Base-by-base conservation (phyloP, 192 early-diverging fungal genomes). In the Haplosporangium gracile region DNA sequence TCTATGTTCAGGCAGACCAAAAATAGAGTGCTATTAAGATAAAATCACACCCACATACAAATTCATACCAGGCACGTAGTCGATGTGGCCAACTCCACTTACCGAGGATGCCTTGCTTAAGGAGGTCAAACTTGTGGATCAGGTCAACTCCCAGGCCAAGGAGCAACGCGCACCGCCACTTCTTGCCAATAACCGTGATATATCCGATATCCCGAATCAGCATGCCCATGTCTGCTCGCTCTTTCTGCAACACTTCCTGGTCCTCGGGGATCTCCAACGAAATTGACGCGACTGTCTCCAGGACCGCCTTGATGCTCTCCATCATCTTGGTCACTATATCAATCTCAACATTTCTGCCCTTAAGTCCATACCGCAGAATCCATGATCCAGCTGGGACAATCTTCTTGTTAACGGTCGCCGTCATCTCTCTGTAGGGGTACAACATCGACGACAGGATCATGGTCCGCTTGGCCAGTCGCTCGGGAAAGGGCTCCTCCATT, bases 341-440 rank as follows among this genome's bases (percentile, higher is more conserved):
- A 20, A 88, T 78, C 34, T 86, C 78, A 2, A 39, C 34, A 22
- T 82, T 89, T 13, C 68, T 74, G 70, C 92, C 89, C 85, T 93
- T 94, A 32, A 94, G 42, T 22, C 90, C 79, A 77, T 94, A 90
- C 60, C 91, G 90, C 10, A 92, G 68, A 5, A 93, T 89, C 34
- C 89, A 82, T 1, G 82, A 75, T 11, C 85, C 81, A 32, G 85
- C 90, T 4, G 92, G 79, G 0, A 90, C 68, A 0, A 39, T 26
- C 69, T 89, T 90, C 63, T 87, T 91, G 42, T 90, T 90, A 42
- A 90, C 83, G 10, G 74, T 76, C 4, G 80, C 79, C 0, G 78
- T 76, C 39, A 91, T 77, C 13, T 80, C 75, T 40, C 82, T 80
- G 74, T 86, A 93, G 7, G 94, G 94, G 32, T 91, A 91, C 42